Base-by-base conservation (phyloP, 1,284 basidiomycete genomes). In the Moesziomyces sp. region DNA sequence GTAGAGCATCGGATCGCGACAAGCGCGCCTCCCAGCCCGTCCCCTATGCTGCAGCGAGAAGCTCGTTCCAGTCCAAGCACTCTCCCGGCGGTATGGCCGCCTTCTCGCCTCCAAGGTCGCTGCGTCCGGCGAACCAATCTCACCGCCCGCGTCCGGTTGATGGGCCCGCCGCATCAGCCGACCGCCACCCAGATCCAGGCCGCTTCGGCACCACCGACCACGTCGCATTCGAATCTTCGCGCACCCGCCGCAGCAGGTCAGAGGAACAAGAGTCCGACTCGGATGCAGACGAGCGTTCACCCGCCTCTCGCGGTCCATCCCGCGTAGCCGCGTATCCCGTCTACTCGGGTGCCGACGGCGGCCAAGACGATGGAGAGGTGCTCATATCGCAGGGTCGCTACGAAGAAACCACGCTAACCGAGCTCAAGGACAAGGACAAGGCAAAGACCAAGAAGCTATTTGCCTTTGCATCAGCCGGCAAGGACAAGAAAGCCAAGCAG, bases 401-500 rank as follows among this genome's bases (percentile, higher is more conserved):
- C 43, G 59, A 73, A 30, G 70, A 73, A n/a, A 56, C 59, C 18
- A 46, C 43, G 0, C 50, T 60, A 3, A 44, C 53, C 44, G 70
- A 73, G 8, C 56, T 30, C 23, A 34, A 34, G 30, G 24, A 28
- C 7, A 72, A 64, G 19, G 72, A 72, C 42, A 71, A 75, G 53
- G 38, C 35, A 14, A 75, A 68, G n/a, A 52, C 44, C 26, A 71
- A 65, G 35, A 75, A 71, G 52, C 53, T 75, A 3, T 75, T 75
- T 24, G 64, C 56, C 16, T 67, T 72, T 42, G 55, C 58, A 26
- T 51, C 64, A 1, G 48, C 44, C n/a, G 53, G 53, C 45, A 72
- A 68, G 40, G 68, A 70, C 40, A 67, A 67, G 59, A 64, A 66
- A 28, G 24, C 19, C 10, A 63, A 64, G 46, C 56, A 65, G 16